Percentiles rank a stretch among this genome's conserved stretches.
Conservation (phyloP, 1,139 yeast genomes). For the Chernovozyma sophiae-reginae region DNA sequence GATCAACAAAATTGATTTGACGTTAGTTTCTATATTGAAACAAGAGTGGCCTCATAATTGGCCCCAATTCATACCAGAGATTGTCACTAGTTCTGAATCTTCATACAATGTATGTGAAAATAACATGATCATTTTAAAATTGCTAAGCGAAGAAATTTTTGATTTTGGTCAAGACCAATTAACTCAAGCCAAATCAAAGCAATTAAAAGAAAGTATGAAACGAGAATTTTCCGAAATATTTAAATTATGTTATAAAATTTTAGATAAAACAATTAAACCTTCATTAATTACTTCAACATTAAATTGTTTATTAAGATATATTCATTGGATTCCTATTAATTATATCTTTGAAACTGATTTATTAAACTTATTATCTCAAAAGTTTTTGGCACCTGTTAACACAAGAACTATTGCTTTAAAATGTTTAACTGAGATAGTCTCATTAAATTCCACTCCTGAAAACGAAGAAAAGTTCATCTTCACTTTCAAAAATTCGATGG, state of each 20-base stretch:
- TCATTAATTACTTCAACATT: conserved; percentile 82
- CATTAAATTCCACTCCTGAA: conserved; percentile 52
- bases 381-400: conserved; percentile 74
- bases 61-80: conserved; percentile 96
- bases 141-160: conserved; percentile 92
- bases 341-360: conserved; percentile 87
- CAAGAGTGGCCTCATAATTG: conserved; percentile 99
- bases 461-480: conserved; percentile 67
- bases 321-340: conserved; percentile 92
- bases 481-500: conserved; percentile 73
- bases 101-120: conserved; percentile 94
- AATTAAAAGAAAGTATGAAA: conserved; percentile 77
- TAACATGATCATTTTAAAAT: conserved; percentile 86
- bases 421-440: conserved; percentile 87
- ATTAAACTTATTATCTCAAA: conserved; percentile 64
- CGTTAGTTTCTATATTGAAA: conserved; percentile 87
- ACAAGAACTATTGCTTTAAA: conserved; percentile 83
- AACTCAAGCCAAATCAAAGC: conserved; percentile 91
- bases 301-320: conserved; percentile 75
- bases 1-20: conserved; percentile 89
- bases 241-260: conserved; percentile 86
- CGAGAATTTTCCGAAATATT: conserved; percentile 91
- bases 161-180: conserved; percentile 92
- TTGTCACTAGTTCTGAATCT: conserved; percentile 78
- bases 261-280: conserved; percentile 82